These are phyloP conservation scores for Elsinoe arachidis DNA, from an alignment of 2,329 filamentous ascomycete species.

Conservation along the genomic window DNA sequence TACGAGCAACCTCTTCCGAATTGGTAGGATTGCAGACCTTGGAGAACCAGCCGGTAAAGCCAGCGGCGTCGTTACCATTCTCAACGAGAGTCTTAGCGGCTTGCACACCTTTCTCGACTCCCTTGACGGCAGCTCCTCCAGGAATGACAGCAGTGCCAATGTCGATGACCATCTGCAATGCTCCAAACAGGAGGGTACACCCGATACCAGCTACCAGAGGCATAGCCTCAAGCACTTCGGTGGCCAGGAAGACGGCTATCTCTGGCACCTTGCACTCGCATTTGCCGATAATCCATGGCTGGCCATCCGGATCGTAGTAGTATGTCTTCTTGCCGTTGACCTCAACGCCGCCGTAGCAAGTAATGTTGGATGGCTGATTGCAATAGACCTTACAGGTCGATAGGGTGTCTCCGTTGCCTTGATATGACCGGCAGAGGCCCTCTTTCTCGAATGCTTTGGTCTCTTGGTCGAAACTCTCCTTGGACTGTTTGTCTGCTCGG, in stretches of 20 bases:
- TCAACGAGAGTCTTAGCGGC: conserved; percentile 1
- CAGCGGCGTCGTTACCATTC: conserved; percentile 4
- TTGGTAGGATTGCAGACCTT: conserved; percentile 21
- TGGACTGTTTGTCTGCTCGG: neutral
- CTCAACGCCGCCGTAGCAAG: neutral
- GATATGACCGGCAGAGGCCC: neutral
- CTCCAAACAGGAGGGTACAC: neutral
- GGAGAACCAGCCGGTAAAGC: conserved; percentile 17
- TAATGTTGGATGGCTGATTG: neutral
- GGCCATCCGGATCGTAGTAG: neutral
- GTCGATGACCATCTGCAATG: neutral
- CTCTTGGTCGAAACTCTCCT: neutral
- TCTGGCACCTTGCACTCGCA: conserved; percentile 1
- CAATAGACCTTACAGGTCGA: neutral
- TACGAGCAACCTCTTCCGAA: conserved; percentile 10
- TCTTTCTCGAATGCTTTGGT: neutral
- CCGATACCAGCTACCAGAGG: neutral
- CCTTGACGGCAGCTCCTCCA: neutral
- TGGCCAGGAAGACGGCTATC: neutral
- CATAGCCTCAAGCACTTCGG: neutral
- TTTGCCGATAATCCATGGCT: neutral
- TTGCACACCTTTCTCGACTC: neutral
- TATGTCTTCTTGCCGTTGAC: neutral
- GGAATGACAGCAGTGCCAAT: neutral
- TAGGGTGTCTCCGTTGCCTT: neutral